Evolutionary conservation across 1,284 basidiomycete species (phyloP), one percentile per base, ranked within the genome.

Genomic region (Takashimella koratensis): DNA sequence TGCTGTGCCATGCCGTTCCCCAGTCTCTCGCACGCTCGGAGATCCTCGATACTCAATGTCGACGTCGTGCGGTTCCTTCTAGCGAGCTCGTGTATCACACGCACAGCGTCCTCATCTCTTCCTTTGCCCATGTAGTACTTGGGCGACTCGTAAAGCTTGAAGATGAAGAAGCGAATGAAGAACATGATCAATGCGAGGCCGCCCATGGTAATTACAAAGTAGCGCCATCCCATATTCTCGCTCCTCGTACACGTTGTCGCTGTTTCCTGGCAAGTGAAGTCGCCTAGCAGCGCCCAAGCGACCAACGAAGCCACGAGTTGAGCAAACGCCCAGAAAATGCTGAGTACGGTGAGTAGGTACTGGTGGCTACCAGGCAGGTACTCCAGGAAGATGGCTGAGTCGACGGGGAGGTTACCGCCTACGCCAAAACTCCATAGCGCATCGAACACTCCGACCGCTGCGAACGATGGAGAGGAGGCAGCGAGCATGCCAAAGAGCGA

Each of bases 251-350:
- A 68, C 4, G 22, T 40, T 41, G 43, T 42, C 26, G 8, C 23
- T 12, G 41, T 24, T 3, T 12, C 16, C 13, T 50, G 42, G 48
- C 65, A 65, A 16, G 64, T 59, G 39, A 57, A 44, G 47, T 63
- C 52, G 19, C 65, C 68, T 12, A 68, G 57, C 8, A 64, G 44
- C 5, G 65, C 65, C 68, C 66, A 68, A 2, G 67, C 67, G 42
- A 68, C 53, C 11, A 67, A 51, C 5, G 61, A 63, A 0, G 63
- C 64, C 27, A 68, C 16, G 11, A 68, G 57, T 51, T 68, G 66
- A 0, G 84, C 84, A n/a, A 85, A 63, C 5, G 82, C 82, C 84
- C 84, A 86, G 78, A 83, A 85, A 39, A 81, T 78, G 11, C 82
- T 84, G 1, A 86, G 78, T 22, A 86, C 74, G 0, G 84, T 85